Percentiles rank a stretch among this genome's conserved stretches.
Evolutionary conservation across 441 rosid genomes (phyloP).

Genomic region (Rhodomyrtus psidioides): DNA sequence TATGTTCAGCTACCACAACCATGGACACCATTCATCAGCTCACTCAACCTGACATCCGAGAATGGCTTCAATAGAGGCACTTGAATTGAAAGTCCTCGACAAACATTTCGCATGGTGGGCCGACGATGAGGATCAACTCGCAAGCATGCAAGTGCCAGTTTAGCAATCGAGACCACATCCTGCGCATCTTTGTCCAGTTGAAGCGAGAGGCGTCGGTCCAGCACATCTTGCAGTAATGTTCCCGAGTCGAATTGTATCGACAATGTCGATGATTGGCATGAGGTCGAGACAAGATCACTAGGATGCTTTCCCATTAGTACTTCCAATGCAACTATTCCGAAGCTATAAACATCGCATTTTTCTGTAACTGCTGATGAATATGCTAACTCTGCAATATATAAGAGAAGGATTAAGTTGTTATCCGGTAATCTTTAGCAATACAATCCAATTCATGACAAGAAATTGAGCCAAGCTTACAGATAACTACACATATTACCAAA

Average conservation of each 20-base stretch:
- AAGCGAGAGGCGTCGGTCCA: not conserved
- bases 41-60: not conserved
- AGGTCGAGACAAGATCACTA: constrained; percentile 1
- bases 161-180: not conserved
- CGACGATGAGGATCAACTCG: not conserved
- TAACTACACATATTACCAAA: not conserved
- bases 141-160: not conserved
- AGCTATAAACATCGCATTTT: constrained; percentile 21
- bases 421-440: not conserved
- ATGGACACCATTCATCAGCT: not conserved
- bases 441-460: not conserved
- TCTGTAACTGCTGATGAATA: constrained; percentile 3
- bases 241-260: not conserved
- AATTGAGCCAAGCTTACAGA: not conserved
- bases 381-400: constrained; percentile 12
- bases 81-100: not conserved
- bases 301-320: constrained; percentile 18
- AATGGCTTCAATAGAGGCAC: not conserved
- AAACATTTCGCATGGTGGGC: not conserved
- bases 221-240: not conserved
- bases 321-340: constrained; percentile 14
- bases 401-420: not conserved
- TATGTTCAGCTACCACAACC: not conserved
- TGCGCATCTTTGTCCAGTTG: not conserved
- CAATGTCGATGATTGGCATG: not conserved